Conservation (phyloP, 805 yeast genomes). For the Metschnikowia drakensbergensis region DNA sequence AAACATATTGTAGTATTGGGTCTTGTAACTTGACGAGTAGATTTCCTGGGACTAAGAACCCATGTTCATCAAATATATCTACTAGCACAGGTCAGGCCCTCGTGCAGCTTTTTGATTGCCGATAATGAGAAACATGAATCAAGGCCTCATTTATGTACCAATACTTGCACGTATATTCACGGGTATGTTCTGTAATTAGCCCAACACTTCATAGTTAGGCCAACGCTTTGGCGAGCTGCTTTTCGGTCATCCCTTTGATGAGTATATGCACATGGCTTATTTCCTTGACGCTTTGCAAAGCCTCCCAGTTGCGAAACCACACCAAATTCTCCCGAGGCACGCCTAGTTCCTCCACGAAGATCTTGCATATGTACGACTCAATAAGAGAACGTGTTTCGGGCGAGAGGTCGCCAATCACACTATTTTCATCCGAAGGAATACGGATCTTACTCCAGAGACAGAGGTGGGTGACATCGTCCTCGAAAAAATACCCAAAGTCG, state of each 20-base stretch:
- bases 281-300: slow-evolving; percentile 61
- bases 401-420: slow-evolving; percentile 51
- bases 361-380: slow-evolving; percentile 42
- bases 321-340: slow-evolving; percentile 36
- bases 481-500: slow-evolving; percentile 66
- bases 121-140: too few relatives aligned
- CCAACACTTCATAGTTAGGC: neutral
- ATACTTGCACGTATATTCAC: too few relatives aligned
- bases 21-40: too few relatives aligned
- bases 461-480: slow-evolving; percentile 48
- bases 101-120: too few relatives aligned
- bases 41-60: too few relatives aligned
- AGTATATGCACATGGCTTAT: slow-evolving; percentile 71
- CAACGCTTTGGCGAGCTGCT: slow-evolving; percentile 14
- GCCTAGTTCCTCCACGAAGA: slow-evolving; percentile 46
- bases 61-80: too few relatives aligned
- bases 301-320: slow-evolving; percentile 75
- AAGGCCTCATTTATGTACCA: too few relatives aligned
- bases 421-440: slow-evolving; percentile 49
- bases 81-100: too few relatives aligned
- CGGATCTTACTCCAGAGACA: slow-evolving; percentile 65
- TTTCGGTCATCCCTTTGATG: slow-evolving; percentile 37
- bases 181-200: too few relatives aligned
- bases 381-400: slow-evolving; percentile 38
- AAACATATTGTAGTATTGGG: neutral